Conservation (phyloP, 2,329 filamentous ascomycete genomes). For the Botrytis deweyae region DNA sequence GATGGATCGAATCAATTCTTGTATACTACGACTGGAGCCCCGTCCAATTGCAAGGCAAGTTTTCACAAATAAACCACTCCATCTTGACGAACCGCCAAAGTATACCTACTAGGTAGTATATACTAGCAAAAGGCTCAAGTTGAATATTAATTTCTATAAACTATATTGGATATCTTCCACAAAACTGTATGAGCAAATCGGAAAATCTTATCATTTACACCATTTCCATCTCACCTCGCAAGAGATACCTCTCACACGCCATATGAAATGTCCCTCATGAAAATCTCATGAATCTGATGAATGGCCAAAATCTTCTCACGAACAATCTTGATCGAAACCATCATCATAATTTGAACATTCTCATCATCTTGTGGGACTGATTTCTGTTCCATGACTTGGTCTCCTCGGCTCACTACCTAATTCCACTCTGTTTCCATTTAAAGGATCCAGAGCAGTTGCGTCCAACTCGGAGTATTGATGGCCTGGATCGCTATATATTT, state of each 20-base stretch:
- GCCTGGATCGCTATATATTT: neutral
- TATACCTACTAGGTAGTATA: neutral
- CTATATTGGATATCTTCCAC: neutral
- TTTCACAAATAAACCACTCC: neutral
- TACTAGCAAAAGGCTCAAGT: neutral
- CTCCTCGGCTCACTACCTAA: neutral
- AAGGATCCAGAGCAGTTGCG: neutral
- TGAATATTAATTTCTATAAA: neutral
- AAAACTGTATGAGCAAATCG: neutral
- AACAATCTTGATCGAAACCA: too few species aligned
- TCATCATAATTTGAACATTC: neutral
- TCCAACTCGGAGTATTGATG: slow-evolving; percentile 1
- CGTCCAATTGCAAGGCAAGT: neutral
- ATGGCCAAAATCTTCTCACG: too few species aligned
- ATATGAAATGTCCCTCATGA: neutral
- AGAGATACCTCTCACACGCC: neutral
- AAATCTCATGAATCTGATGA: neutral
- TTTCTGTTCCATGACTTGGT: neutral
- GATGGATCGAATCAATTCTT: neutral
- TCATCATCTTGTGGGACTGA: neutral
- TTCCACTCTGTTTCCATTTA: neutral
- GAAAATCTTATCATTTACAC: neutral
- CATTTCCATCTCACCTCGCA: neutral
- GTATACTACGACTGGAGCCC: neutral
- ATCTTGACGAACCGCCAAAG: neutral